Base-by-base conservation (phyloP, 352 stramenopile species). In the Phytopythium montanum region DNA sequence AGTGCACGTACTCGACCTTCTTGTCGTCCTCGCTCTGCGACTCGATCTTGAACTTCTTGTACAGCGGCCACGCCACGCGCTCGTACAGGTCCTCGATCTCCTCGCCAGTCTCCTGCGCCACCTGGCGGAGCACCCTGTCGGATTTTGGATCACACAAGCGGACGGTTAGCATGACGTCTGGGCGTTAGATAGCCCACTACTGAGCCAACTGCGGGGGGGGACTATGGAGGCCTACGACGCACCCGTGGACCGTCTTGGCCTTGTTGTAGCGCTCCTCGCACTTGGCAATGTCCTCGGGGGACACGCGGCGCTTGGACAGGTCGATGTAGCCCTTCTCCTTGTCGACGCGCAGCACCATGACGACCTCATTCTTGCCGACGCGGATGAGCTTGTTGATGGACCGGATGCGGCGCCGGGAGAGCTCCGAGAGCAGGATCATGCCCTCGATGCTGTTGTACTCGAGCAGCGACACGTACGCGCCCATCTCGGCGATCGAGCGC, bases 301-400 rank as follows among this genome's bases (percentile, higher is more conserved):
- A 97, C n/a, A 99, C 98, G 59, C 97, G 94, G 53, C 98, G 94
- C 79, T 99, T 99, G 48, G 91, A 99, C 57, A 99, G 75, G 92
- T 99, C 98, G 72, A 99, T 99, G 85, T 99, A 99, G 26, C 98
- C 95, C 85, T 99, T 99, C 66, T 99, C 97, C 75, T 99, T 98
- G 80, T 99, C 98, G 12, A 99, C 98, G 85, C 98, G 94, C 44
- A 99, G 79, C 48, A 99, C 98, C 96, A 99, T 99, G 34, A 98
- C 97, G 51, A 99, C 96, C 81, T 99, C 98, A 72, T 99, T 99
- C 65, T 98, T 97, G 62, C 98, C 97, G n/a, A 99, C 97, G 34
- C 97, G 93, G 66, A 99, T 99, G 28, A 99, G 84, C 84, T 99
- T 99, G 78, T 99, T 99, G 81, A 99, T 99, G 55, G 92, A 99